Conservation (phyloP, 805 yeast genomes). For the Lachancea cidri region DNA sequence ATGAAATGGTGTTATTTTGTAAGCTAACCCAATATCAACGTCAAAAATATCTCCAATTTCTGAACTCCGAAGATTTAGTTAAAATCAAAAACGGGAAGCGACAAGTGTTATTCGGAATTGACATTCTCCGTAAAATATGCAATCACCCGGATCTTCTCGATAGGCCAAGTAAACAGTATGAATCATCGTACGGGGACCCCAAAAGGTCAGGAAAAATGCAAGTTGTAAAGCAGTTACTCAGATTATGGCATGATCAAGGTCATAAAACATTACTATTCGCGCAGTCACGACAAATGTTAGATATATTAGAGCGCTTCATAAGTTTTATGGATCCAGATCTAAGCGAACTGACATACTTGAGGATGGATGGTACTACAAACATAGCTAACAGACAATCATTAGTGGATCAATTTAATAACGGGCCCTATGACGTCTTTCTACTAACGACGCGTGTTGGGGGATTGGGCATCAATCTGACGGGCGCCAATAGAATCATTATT, state of each 20-base stretch:
- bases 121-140: conserved; percentile 83
- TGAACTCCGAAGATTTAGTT: conserved; percentile 68
- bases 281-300: conserved; percentile 92
- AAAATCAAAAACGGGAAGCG: conserved; percentile 71
- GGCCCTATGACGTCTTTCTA: conserved; percentile 59
- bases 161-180: conserved; percentile 31
- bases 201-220: conserved; percentile 82
- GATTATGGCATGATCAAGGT: conserved; percentile 69
- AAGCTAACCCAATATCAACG: conserved; percentile 74
- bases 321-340: conserved; percentile 33
- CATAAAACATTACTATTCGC: conserved; percentile 83
- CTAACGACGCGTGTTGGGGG: conserved; percentile 96
- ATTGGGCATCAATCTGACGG: conserved; percentile 86
- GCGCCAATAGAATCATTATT: conserved; percentile 90
- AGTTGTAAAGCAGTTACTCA: conserved; percentile 70
- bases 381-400: conserved; percentile 69
- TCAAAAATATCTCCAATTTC: conserved; percentile 64
- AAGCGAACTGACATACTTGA: conserved; percentile 45
- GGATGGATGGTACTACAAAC: conserved; percentile 95
- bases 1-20: conserved; percentile 91
- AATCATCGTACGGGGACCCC: conserved; percentile 48
- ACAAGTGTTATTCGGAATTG: conserved; percentile 85
- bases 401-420: conserved; percentile 75
- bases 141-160: conserved; percentile 89
- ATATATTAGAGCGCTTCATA: conserved; percentile 71